These are phyloP conservation scores for Populus hybrid DNA, from an alignment of 441 rosid genomes.

Conservation along the genomic window DNA sequence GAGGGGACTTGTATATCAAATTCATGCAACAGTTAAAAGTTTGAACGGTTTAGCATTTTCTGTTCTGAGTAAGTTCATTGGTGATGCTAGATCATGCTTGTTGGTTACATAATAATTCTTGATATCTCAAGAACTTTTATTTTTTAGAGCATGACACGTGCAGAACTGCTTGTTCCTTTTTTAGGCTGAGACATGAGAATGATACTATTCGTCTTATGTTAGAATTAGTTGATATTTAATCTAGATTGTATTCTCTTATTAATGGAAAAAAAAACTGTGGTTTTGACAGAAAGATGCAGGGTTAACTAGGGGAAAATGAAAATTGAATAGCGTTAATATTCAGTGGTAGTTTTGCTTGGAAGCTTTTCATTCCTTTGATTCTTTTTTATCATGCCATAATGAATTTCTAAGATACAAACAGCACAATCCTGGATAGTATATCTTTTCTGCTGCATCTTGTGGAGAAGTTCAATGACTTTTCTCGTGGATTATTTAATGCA, in stretches of 20 bases:
- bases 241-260: neutral
- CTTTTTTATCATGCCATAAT: neutral
- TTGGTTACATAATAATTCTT: neutral
- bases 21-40: neutral
- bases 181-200: neutral
- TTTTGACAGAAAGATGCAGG: neutral
- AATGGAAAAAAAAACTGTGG: neutral
- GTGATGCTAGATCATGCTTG: neutral
- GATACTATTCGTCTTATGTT: neutral
- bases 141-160: neutral
- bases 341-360: neutral
- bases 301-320: neutral
- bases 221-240: neutral
- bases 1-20: neutral
- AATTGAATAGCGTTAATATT: neutral
- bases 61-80: neutral
- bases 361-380: neutral
- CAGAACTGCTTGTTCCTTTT: neutral
- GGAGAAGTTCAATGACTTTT: neutral
- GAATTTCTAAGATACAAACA: neutral
- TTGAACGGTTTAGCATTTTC: neutral
- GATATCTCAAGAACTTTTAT: neutral
- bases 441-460: neutral
- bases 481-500: slow-evolving; percentile 26
- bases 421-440: neutral